These are phyloP conservation scores for Termitomyces heimii DNA, from an alignment of 768 basidiomycete species.

Conservation along the genomic window DNA sequence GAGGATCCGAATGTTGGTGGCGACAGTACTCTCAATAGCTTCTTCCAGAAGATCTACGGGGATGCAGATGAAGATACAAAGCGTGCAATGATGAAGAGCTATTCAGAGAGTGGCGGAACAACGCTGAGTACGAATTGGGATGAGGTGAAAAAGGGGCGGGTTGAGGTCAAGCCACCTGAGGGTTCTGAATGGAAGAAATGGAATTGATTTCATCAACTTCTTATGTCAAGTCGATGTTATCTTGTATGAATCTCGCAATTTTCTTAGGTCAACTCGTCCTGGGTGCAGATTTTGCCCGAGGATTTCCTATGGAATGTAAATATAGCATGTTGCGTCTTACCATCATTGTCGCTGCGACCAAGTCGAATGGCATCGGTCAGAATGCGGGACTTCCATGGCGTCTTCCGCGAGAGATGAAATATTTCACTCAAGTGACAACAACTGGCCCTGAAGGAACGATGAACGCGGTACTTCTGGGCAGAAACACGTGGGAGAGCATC, in stretches of 20 bases:
- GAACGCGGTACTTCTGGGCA: constrained; percentile 91
- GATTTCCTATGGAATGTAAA: not conserved
- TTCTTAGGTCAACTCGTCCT: not conserved
- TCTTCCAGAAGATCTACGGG: constrained; percentile 88
- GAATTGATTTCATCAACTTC: constrained; percentile 29
- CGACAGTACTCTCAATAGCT: constrained; percentile 76
- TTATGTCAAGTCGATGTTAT: not conserved
- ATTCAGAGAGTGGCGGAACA: constrained; percentile 91
- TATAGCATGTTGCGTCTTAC: constrained; percentile 62
- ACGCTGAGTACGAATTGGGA: constrained; percentile 95
- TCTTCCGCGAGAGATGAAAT: constrained; percentile 83
- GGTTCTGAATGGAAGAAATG: constrained; percentile 85
- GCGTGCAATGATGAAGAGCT: constrained; percentile 98
- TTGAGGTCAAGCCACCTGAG: constrained; percentile 77
- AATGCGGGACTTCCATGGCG: constrained; percentile 81
- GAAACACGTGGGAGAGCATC: constrained; percentile 98
- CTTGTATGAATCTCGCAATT: not conserved
- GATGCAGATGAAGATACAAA: constrained; percentile 90
- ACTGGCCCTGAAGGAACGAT: constrained; percentile 42
- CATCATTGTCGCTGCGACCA: constrained; percentile 91
- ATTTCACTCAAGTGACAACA: constrained; percentile 81
- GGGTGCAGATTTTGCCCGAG: not conserved
- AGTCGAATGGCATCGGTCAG: constrained; percentile 81
- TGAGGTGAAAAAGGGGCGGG: constrained; percentile 65
- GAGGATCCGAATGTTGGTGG: constrained; percentile 91